These are phyloP conservation scores for Lagenidium sp. DNA, from an alignment of 352 stramenopile species.

Conservation along the genomic window DNA sequence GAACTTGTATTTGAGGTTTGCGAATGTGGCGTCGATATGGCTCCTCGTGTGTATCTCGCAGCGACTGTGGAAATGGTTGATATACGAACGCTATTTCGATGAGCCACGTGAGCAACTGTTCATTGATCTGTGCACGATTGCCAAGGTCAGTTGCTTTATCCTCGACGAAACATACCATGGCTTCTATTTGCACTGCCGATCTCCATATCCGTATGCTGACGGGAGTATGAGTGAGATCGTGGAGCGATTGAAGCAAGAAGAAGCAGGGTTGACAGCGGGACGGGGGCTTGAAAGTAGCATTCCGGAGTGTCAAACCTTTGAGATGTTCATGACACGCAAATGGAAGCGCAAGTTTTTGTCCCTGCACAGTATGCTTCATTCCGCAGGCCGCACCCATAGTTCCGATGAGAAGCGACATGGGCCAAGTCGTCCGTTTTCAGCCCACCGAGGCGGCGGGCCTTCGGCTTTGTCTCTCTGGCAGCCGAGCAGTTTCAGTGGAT, in stretches of 20 bases:
- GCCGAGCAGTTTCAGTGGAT: not conserved
- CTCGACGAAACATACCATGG: constrained; percentile 90
- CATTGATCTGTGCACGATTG: constrained; percentile 92
- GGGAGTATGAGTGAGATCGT: constrained; percentile 89
- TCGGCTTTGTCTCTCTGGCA: not conserved
- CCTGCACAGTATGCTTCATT: constrained; percentile 32
- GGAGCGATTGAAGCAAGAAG: constrained; percentile 88
- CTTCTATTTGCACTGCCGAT: constrained; percentile 94
- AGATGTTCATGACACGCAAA: constrained; percentile 86
- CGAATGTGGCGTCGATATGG: constrained; percentile 83
- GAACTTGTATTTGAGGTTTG: constrained; percentile 89
- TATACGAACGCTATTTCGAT: constrained; percentile 74
- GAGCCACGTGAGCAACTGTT: constrained; percentile 75
- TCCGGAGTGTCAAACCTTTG: constrained; percentile 86
- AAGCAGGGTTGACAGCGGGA: constrained; percentile 73
- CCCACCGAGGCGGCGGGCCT: too few relatives aligned
- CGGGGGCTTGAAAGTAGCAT: constrained; percentile 75
- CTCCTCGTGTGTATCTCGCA: constrained; percentile 61
- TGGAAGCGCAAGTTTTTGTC: constrained; percentile 82
- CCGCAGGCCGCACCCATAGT: too few relatives aligned
- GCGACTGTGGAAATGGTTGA: constrained; percentile 84
- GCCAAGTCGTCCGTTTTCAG: too few relatives aligned
- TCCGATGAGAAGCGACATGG: too few relatives aligned
- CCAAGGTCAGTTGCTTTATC: constrained; percentile 90
- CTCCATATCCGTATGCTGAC: constrained; percentile 89